Evolutionary conservation across 345 rosid species (phyloP), one percentile per base, ranked within the genome.

Genomic region (Syzygium jambos): DNA sequence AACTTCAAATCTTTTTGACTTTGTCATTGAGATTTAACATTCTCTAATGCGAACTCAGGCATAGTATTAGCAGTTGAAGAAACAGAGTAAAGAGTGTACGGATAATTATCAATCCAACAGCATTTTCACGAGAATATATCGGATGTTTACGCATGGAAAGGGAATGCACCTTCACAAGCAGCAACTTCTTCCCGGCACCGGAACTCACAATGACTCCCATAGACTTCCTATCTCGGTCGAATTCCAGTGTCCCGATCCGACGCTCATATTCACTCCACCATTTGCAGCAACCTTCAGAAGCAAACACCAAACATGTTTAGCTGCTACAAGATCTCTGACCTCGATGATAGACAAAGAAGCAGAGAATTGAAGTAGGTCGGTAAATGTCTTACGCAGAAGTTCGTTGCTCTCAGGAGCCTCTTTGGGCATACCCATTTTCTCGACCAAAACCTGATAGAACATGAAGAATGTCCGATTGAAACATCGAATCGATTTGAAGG

Each of bases 171-270:
- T 95, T 95, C 87, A 94, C 96, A 51, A 95, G 90, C 89, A 95
- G 88, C 61, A 93, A 84, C 85, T 91, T 93, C 86, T 90, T 92
- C 85, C 92, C 92, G 13, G 94, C 65, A 78, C 84, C 21, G 53
- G 95, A 92, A 51, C 88, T 90, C 53, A 90, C 94, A 87, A 95
- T 92, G 83, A 95, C 98, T 83, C 98, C 95, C 96, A 95, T 94
- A 29, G 98, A 95, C 89, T 95, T 95, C 90, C 98, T 89, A 88
- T 95, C 95, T 25, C 92, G 95, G 85, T 92, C 96, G 53, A 95
- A 95, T 89, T 95, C 96, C 87, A 95, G 94, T 52, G 96, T 94
- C 54, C 92, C 97, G 77, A 93, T 93, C 85, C 97, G 93, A 52
- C 83, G 89, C 78, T 93, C 95, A 91, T 82, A 84, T 89, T 90